Evolutionary conservation across 164 flowering plant genomes (phyloP), one percentile per base, ranked within the genome.

Genomic region (Kalanchoe fedtschenkoi): DNA sequence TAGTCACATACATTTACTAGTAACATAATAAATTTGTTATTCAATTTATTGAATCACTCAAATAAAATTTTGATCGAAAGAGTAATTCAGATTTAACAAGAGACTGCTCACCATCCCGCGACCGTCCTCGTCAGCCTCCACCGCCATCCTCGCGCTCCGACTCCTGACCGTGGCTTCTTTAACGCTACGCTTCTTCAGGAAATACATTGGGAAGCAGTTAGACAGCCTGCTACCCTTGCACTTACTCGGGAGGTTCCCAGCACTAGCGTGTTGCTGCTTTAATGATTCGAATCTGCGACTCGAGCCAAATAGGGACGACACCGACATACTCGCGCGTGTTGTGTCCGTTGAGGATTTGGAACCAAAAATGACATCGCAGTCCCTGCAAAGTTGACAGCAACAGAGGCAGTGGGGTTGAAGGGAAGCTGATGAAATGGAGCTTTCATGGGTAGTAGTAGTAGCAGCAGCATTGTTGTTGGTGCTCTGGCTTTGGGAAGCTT

Each of bases 351-450:
- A 24, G 24, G 6, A 26, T 11, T n/a, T n/a, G n/a, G n/a, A n/a
- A n/a, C n/a, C n/a, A n/a, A n/a, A n/a, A n/a, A n/a, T n/a, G n/a
- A 24, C 26, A 44, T 10, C n/a, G 16, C 17, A 0, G 6, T 11
- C 21, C 13, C 21, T 44, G 8, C 9, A n/a, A 26, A 26, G 21
- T 24, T 1, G 56, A 2, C 14, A 22, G 11, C 28, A 47, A 22
- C 15, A 10, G 14, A 28, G 14, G 14, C 22, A 19, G 55, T 47
- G 28, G 32, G 56, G 32, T 26, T 26, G 56, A 32, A 51, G 8
- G 11, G 56, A 51, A 26, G 32, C 14, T 26, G 56, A 51, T 51
- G 56, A 51, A 51, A 51, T 11, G 32, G 56, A 51, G 56, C 56
- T 51, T 51, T 51, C 56, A 51, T 26, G 56, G 32, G n/a, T 14